phyloP scores from a whole-genome alignment of 495 filamentous ascomycete genomes.

The Trichocladium antarcticum region DNA sequence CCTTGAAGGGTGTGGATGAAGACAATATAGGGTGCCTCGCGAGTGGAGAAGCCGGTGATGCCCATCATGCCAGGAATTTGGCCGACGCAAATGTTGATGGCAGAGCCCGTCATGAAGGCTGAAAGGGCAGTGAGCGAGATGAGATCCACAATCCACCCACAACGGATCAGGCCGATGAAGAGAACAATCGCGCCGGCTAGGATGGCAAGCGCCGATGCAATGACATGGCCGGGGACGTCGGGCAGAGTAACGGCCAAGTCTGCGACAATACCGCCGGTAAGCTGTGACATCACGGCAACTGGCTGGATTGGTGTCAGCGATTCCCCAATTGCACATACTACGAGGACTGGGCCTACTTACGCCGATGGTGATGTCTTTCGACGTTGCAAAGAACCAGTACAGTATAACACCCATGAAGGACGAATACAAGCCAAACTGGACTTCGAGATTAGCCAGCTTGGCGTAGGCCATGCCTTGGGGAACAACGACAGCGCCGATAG shows the following conservation, averaged over 20 bases:
- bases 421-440: slow-evolving; percentile 85
- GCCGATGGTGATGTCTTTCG: slow-evolving; percentile 98
- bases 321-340: neutral
- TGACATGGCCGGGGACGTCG: slow-evolving; percentile 45
- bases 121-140: slow-evolving; percentile 86
- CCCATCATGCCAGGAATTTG: slow-evolving; percentile 82
- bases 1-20: slow-evolving; percentile 80
- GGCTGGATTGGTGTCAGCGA: slow-evolving; percentile 44
- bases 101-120: slow-evolving; percentile 97
- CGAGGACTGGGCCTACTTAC: slow-evolving; percentile 40
- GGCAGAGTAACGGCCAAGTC: slow-evolving; percentile 47
- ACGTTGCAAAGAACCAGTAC: slow-evolving; percentile 99
- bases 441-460: slow-evolving; percentile 61
- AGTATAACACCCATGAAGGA: slow-evolving; percentile 95
- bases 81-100: slow-evolving; percentile 80
- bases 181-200: slow-evolving; percentile 73
- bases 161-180: slow-evolving; percentile 65
- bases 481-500: slow-evolving; percentile 89
- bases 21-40: slow-evolving; percentile 70
- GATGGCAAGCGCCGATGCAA: slow-evolving; percentile 72
- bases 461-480: slow-evolving; percentile 98
- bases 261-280: slow-evolving; percentile 69
- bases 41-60: slow-evolving; percentile 62
- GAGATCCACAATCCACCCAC: slow-evolving; percentile 91
- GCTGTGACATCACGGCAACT: slow-evolving; percentile 88